Base-by-base conservation (phyloP, 495 filamentous ascomycete genomes). In the Penicillium argentinense region DNA sequence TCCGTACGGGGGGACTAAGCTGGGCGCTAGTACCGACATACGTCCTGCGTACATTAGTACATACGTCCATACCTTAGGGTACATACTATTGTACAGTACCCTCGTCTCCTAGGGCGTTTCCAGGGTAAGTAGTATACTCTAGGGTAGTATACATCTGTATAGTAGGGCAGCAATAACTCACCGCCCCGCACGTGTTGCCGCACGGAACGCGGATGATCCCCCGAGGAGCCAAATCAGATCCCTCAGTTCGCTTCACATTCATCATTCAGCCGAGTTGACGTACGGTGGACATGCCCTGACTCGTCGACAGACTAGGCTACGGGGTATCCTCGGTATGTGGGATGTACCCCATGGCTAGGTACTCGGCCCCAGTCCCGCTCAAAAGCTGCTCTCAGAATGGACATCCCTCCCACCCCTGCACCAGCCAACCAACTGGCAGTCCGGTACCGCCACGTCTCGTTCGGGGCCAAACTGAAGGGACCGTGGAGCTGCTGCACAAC, bases 401-500 rank as follows among this genome's bases (percentile, higher is more conserved):
- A n/a, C n/a, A n/a, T n/a, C n/a, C 21, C 8, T n/a, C 17, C 17
- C 12, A 19, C 19, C 16, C 49, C 45, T 60, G 54, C 46, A 50
- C 30, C 39, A 40, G 45, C 23, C 28, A 22, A 40, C 37, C 24
- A 32, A 13, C n/a, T n/a, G n/a, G n/a, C n/a, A n/a, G n/a, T 52
- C 43, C 26, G 51, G 57, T 42, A 42, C 23, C 23, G n/a, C 13
- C n/a, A 9, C 13, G 17, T 36, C 17, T 36, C 33, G 33, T 25
- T 34, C 34, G 24, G 27, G 26, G 22, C 13, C 39, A 16, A 37
- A 28, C 12, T 29, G 23, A 33, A 24, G 53, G 53, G 53, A 25
- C 49, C 25, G 39, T 56, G 47, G 30, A 42, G 34, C 36, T 9
- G 28, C 45, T 63, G 59, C 59, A 60, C 47, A 63, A 63, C 59